Evolutionary conservation across 78 protist genomes (phyloP), one percentile per base, ranked within the genome.

Genomic region (Protostelium mycophagum): DNA sequence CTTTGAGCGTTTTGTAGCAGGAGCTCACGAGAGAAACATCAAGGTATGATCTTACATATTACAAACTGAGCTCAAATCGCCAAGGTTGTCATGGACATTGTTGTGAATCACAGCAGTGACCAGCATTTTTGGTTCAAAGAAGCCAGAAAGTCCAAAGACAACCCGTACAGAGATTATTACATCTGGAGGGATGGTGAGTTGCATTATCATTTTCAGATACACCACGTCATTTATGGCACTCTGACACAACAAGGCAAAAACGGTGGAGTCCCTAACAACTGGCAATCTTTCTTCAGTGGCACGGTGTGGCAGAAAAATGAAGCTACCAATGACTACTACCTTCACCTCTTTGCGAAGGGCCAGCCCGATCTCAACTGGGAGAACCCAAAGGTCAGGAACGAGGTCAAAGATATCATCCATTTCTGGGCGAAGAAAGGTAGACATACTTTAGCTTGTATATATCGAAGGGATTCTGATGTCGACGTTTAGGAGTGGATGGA

Each of bases 311-410:
- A 95, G 38, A 94, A 31, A 37, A 96, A 96, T 51, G 91, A 84
- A 38, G 63, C 85, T 1, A 90, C 94, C 83, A 89, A 91, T 29
- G 93, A 92, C 90, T 96, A 93, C 83, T 96, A 92, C 90, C 93
- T 91, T 92, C 97, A 96, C 38, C 85, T 95, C 84, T 96, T 96
- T 90, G 91, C 88, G 38, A 89, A 88, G 87, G 89, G 85, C 85
- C 97, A 96, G 87, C 97, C 97, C n/a, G 96, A 96, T 90, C 87
- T 96, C 37, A 96, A 96, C 89, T 94, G 87, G 87, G 94, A 91
- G 85, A 91, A 94, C 88, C 95, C 95, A 29, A 86, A 91, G 35
- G 97, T 95, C 35, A 88, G 89, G 89, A 89, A 89, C 38, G 97
- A 94, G 38, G 90, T 96, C 89, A 35, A 94, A 35, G 36, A 94